These are phyloP conservation scores for Rhodosporidiobolus odoratus DNA, from an alignment of 768 basidiomycete species.

Conservation along the genomic window DNA sequence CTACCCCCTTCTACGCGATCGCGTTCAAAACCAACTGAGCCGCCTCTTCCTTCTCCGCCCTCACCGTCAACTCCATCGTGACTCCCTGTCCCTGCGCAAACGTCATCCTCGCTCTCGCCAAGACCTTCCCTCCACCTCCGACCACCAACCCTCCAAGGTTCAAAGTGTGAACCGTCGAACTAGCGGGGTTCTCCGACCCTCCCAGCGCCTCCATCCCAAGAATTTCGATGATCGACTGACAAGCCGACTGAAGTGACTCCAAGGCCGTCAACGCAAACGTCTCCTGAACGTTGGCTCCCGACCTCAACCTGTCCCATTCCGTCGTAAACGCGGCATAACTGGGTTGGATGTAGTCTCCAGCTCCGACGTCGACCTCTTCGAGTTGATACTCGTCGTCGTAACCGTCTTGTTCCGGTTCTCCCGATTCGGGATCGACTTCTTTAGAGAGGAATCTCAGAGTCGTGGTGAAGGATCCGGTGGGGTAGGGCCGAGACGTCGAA, in stretches of 20 bases:
- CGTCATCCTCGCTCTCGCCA: conserved; percentile 93
- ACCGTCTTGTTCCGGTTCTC: conserved; percentile 95
- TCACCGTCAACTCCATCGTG: conserved; percentile 80
- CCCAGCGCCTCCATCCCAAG: conserved; percentile 96
- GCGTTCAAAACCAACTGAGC: conserved; percentile 84
- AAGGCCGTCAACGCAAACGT: conserved; percentile 87
- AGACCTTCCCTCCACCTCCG: conserved; percentile 92
- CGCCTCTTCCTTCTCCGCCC: conserved; percentile 82
- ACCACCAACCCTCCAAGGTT: conserved; percentile 84
- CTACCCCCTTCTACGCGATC: conserved; percentile 54
- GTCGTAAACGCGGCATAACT: conserved; percentile 83
- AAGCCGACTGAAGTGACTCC: conserved; percentile 92
- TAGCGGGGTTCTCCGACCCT: conserved; percentile 75
- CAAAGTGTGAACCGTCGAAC: conserved; percentile 83
- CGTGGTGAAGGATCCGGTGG: conserved; percentile 78
- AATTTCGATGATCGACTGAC: conserved; percentile 90
- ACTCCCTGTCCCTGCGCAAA: conserved; percentile 84
- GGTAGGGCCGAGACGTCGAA: conserved; percentile 67
- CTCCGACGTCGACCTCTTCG: conserved; percentile 89
- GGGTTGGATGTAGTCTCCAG: conserved; percentile 93
- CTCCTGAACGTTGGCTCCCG: conserved; percentile 74
- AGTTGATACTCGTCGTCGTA: conserved; percentile 98
- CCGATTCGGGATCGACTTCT: conserved; percentile 90
- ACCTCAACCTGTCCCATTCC: conserved; percentile 89
- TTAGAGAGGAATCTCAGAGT: conserved; percentile 92